A percentile compares a stretch with the other conserved stretches of the same genome.
phyloP scores from a whole-genome alignment of 1,284 basidiomycete genomes.

The Tylopilus sp. region DNA sequence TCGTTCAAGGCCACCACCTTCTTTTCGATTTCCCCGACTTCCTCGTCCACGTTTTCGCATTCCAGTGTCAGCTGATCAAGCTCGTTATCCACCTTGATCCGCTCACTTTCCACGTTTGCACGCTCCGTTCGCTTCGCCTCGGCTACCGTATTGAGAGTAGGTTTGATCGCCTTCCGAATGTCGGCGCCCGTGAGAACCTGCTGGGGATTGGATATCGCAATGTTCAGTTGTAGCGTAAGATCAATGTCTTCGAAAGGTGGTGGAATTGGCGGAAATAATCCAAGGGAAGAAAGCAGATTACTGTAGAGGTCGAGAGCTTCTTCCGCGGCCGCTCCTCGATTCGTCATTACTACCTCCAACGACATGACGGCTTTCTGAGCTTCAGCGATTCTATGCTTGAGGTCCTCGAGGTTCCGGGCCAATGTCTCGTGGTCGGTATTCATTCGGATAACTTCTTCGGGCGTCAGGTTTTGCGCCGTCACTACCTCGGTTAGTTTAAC shows the following conservation, averaged over 20 bases:
- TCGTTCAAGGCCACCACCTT: constrained; percentile 62
- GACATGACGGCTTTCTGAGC: constrained; percentile 64
- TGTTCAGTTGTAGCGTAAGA: constrained; percentile 70
- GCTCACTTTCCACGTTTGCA: constrained; percentile 65
- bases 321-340: constrained; percentile 72
- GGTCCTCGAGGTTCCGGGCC: constrained; percentile 64
- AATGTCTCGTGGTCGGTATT: constrained; percentile 78
- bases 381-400: constrained; percentile 69
- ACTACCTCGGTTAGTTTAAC: constrained; percentile 62
- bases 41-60: constrained; percentile 72
- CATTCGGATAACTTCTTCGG: constrained; percentile 83
- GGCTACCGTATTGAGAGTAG: constrained; percentile 62
- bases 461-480: constrained; percentile 75
- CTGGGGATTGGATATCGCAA: constrained; percentile 61
- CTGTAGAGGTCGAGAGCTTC: constrained; percentile 73
- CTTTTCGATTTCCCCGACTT: constrained; percentile 64
- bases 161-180: constrained; percentile 64
- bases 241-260: constrained; percentile 65
- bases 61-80: constrained; percentile 70
- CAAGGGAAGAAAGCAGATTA: constrained; percentile 65
- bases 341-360: constrained; percentile 73
- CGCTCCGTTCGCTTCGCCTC: constrained; percentile 65
- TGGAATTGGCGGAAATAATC: constrained; percentile 63
- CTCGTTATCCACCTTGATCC: constrained; percentile 72
- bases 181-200: constrained; percentile 61